Evolutionary conservation across 1,139 yeast genomes (phyloP), one percentile per base, ranked within the genome.

Genomic region (Pichiaceae sp.): DNA sequence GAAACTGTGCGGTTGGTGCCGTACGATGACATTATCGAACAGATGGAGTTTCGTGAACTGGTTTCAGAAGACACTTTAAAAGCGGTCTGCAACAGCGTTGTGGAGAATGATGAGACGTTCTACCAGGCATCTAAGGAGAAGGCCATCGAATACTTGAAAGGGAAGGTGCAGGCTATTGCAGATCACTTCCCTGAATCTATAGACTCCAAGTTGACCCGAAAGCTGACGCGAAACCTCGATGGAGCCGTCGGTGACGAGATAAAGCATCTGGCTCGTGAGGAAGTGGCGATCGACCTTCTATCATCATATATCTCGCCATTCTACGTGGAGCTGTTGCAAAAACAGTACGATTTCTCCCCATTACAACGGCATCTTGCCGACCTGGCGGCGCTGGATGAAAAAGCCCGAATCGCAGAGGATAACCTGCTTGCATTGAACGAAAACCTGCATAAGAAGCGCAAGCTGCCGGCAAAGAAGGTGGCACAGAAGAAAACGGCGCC

Each of bases 11-110:
- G 76, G 25, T 66, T 62, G 44, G 60, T 69, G 21, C 60, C 72
- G 0, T 46, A 62, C 14, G 78, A 75, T 27, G 80, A 75, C 46
- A 47, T 75, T 3, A 46, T 63, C 15, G 83, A 77, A 45, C 53
- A 56, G 15, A 45, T 72, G 25, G 58, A 52, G n/a, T 59, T 66
- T 0, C 51, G 53, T 6, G 12, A 32, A 6, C 33, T 38, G 3
- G 36, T 50, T 17, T 38, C 45, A 14, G 40, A 45, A 19, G 32
- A 34, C 0, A 48, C 60, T 2, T 45, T 77, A 26, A 47, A 44
- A 1, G 38, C 41, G 5, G 57, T 75, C 2, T 68, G 76, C 43
- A 79, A 75, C 14, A 48, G 49, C 0, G 56, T 74, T 25, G 39
- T 36, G 18, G 78, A 75, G 45, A 67, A 63, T 32, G 75, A 62